These are phyloP conservation scores for Colletotrichum sp. DNA, from an alignment of 2,329 filamentous ascomycete genomes.

Conservation along the genomic window DNA sequence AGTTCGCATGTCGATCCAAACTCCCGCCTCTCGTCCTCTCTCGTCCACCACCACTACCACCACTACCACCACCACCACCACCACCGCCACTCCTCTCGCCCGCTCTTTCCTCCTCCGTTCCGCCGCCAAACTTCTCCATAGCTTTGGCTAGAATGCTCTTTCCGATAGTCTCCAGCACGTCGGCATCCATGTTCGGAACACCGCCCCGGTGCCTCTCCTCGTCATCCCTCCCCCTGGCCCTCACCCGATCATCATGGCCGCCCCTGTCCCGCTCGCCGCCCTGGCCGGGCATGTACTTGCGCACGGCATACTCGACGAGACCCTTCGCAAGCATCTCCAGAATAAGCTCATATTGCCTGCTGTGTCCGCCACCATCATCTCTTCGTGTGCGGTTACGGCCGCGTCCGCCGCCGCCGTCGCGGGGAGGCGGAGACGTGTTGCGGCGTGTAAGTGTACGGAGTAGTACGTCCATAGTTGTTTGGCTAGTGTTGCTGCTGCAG, in stretches of 20 bases:
- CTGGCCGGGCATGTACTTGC: slow-evolving; percentile 8
- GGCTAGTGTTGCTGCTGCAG: not conserved
- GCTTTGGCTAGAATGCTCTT: slow-evolving; percentile 12
- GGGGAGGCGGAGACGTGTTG: not conserved
- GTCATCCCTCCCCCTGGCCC: not conserved
- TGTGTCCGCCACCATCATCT: not conserved
- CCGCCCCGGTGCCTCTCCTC: not conserved
- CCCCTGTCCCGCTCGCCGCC: not conserved
- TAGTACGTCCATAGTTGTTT: slow-evolving; percentile 1
- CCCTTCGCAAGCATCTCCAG: slow-evolving; percentile 11
- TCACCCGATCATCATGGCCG: not conserved
- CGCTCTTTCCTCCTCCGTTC: not conserved
- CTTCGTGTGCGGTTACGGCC: not conserved
- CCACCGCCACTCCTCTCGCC: not conserved
- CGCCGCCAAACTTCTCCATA: slow-evolving; percentile 1
- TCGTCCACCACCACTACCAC: not conserved
- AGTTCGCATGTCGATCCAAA: not conserved
- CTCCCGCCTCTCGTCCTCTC: not conserved
- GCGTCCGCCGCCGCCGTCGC: not conserved
- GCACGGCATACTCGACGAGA: slow-evolving; percentile 13
- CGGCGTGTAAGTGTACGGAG: slow-evolving; percentile 4
- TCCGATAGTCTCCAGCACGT: slow-evolving; percentile 14
- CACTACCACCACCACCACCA: not conserved
- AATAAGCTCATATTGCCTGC: slow-evolving; percentile 1
- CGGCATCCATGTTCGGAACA: slow-evolving; percentile 13